phyloP scores from a whole-genome alignment of 2,329 filamentous ascomycete species.

The Pestalotiopsis sp. region DNA sequence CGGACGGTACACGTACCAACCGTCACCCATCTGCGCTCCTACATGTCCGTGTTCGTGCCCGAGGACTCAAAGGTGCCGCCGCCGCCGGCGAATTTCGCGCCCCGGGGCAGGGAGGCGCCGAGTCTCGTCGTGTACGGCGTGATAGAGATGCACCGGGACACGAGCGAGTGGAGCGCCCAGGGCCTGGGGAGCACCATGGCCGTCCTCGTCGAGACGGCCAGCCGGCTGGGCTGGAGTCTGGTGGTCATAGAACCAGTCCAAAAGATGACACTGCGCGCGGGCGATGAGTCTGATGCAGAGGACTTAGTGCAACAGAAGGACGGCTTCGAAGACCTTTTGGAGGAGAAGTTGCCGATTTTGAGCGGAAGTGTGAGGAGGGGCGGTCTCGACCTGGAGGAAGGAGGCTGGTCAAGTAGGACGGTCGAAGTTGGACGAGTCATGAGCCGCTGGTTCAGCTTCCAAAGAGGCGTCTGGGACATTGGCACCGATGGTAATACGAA shows the following conservation, averaged over 20 bases:
- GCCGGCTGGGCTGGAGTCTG: slow-evolving; percentile 42
- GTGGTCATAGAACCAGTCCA: slow-evolving; percentile 49
- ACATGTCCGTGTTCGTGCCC: slow-evolving; percentile 60
- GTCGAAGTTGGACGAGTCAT: slow-evolving; percentile 60
- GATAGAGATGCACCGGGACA: slow-evolving; percentile 65
- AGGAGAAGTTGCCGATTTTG: slow-evolving; percentile 61
- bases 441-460: slow-evolving; percentile 66
- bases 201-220: slow-evolving; percentile 62
- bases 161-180: slow-evolving; percentile 76
- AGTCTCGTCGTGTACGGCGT: slow-evolving; percentile 66
- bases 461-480: slow-evolving; percentile 36
- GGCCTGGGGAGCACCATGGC: slow-evolving; percentile 67
- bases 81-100: slow-evolving; percentile 32
- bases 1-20: slow-evolving; percentile 74
- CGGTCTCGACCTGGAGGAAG: slow-evolving; percentile 45
- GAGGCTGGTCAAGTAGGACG: slow-evolving; percentile 58
- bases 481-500: slow-evolving; percentile 5
- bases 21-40: slow-evolving; percentile 76
- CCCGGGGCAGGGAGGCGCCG: slow-evolving; percentile 27
- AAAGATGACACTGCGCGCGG: slow-evolving; percentile 17
- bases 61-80: slow-evolving; percentile 36
- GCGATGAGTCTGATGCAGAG: slow-evolving; percentile 24
- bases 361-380: slow-evolving; percentile 53
- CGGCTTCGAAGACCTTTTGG: slow-evolving; percentile 40
- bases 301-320: neutral